Evolutionary conservation across 129 eudicot genomes (phyloP).

Genomic region (Flaveria robusta): DNA sequence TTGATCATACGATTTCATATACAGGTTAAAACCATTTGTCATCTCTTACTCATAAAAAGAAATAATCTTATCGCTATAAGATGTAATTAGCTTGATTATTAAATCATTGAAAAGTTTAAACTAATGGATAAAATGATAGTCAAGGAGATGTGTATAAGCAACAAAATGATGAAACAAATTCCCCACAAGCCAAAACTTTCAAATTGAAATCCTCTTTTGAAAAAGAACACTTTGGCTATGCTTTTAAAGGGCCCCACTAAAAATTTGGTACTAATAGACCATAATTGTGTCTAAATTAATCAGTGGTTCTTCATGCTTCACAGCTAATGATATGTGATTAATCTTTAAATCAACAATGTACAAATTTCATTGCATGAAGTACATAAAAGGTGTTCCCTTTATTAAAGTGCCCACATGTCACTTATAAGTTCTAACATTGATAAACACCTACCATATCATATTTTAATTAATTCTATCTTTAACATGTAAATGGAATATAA

Average conservation of each 20-base stretch:
- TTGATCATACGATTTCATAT: too few relatives aligned
- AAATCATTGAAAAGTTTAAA: background rate
- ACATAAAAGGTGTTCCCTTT: background rate
- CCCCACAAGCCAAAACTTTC: slow-evolving; percentile 27
- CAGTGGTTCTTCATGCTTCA: slow-evolving; percentile 28
- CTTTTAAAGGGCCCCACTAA: slow-evolving; percentile 19
- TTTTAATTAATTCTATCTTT: background rate
- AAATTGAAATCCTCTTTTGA: slow-evolving; percentile 3
- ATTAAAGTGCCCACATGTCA: slow-evolving; percentile 14
- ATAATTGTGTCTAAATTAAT: slow-evolving; percentile 35
- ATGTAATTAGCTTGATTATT: background rate
- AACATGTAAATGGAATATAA: background rate
- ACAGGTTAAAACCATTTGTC: background rate
- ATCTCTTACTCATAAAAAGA: background rate
- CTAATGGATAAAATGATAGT: background rate
- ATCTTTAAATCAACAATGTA: slow-evolving; percentile 6
- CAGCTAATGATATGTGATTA: slow-evolving; percentile 29
- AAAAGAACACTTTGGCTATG: slow-evolving; percentile 8
- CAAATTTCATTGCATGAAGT: slow-evolving; percentile 11
- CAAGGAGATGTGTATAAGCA: background rate
- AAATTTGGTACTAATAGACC: slow-evolving; percentile 16
- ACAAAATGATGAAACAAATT: slow-evolving; percentile 22
- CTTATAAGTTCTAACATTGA: background rate
- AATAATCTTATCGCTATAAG: background rate
- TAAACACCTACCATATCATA: background rate